These are phyloP conservation scores for Hericium erinaceus DNA, from an alignment of 768 basidiomycete genomes.

Conservation along the genomic window DNA sequence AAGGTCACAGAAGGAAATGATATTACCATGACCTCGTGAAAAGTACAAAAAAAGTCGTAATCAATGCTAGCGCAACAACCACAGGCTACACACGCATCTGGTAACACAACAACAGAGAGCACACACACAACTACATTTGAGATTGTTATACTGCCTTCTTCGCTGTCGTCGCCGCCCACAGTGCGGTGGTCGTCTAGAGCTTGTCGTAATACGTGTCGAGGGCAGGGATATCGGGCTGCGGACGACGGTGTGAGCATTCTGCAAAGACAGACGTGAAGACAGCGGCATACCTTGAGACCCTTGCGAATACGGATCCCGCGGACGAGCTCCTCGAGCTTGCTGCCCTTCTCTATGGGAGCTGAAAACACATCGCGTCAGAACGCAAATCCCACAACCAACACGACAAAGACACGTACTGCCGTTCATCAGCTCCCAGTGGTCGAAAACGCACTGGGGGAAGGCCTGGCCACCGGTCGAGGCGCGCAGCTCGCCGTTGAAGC, in stretches of 20 bases:
- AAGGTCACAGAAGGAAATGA: no score
- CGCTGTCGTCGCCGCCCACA: not conserved
- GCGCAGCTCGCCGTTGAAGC: conserved; percentile 95
- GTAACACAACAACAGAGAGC: not conserved
- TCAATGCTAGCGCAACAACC: not conserved
- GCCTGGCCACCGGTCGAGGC: conserved; percentile 92
- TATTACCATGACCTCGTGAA: not conserved
- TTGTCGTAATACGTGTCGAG: conserved; percentile 94
- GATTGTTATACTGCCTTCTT: not conserved
- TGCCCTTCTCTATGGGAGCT: conserved; percentile 84
- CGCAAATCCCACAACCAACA: not conserved
- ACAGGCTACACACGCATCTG: not conserved
- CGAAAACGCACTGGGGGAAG: conserved; percentile 93
- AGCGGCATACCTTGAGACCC: conserved; percentile 71
- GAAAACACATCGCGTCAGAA: conserved; percentile 5
- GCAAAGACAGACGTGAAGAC: not conserved
- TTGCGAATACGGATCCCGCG: conserved; percentile 80
- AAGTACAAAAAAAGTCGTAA: not conserved
- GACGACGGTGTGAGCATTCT: conserved; percentile 10
- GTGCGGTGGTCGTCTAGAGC: conserved; percentile 36
- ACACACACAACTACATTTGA: not conserved
- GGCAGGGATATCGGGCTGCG: conserved; percentile 76
- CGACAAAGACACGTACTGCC: conserved; percentile 47
- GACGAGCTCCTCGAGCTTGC: conserved; percentile 84
- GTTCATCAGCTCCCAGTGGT: conserved; percentile 84